Evolutionary conservation across 768 basidiomycete genomes (phyloP).

Genomic region (Vararia minispora): DNA sequence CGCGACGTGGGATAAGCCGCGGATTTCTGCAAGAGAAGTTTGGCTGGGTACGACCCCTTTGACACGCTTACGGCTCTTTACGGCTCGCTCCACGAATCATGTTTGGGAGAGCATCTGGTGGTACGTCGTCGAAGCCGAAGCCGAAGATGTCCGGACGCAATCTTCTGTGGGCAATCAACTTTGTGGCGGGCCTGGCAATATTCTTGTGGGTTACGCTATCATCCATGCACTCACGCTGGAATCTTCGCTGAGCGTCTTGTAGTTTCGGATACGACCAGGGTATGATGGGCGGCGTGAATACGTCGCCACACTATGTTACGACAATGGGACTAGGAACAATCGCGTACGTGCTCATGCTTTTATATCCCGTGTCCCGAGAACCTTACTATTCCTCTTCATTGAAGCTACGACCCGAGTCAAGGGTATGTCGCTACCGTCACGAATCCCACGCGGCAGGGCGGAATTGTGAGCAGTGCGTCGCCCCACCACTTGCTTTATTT

Average conservation of each 20-base stretch:
- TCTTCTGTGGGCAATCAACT: conserved; percentile 4
- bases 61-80: too few species aligned
- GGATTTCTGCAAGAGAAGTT: too few species aligned
- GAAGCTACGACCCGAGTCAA: conserved; percentile 22
- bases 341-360: conserved; percentile 17
- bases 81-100: too few species aligned
- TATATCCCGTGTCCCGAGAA: too few species aligned
- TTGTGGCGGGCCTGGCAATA: conserved; percentile 22
- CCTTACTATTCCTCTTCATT: too few species aligned
- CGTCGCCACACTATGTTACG: conserved; percentile 31
- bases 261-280: conserved; percentile 40
- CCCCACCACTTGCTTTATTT: neutral
- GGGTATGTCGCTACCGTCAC: conserved; percentile 33
- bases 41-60: too few species aligned
- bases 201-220: conserved; percentile 19
- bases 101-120: too few species aligned
- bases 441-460: conserved; percentile 31
- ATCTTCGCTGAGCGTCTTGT: neutral
- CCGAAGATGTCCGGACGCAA: neutral
- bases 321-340: conserved; percentile 29
- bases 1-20: too few species aligned
- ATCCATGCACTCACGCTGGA: neutral
- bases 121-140: too few species aligned
- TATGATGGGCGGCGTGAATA: conserved; percentile 38
- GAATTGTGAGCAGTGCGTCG: conserved; percentile 31